Conservation (phyloP, 2,329 filamentous ascomycete species). For the Penicillium capsulatum region DNA sequence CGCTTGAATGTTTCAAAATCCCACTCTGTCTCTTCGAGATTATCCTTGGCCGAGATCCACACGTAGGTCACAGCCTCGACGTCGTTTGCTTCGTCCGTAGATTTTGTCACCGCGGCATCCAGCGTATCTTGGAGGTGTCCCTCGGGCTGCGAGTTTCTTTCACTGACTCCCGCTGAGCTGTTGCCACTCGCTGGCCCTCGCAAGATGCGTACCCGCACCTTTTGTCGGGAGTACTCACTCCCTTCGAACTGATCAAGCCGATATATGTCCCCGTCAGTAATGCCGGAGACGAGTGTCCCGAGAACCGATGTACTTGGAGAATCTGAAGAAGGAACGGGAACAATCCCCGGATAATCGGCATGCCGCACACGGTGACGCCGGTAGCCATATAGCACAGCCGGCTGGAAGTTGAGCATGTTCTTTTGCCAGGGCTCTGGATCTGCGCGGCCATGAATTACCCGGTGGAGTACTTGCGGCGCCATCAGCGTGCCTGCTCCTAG, state of each 20-base stretch:
- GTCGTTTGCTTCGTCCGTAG: conserved; percentile 43
- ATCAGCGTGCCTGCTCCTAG: conserved; percentile 59
- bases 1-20: conserved; percentile 77
- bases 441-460: conserved; percentile 67
- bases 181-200: conserved; percentile 11
- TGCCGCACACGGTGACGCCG: conserved; percentile 64
- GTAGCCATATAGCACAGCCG: conserved; percentile 71
- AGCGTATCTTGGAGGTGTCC: conserved; percentile 36
- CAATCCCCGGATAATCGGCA: conserved; percentile 79
- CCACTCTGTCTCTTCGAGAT: conserved; percentile 74
- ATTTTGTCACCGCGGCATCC: conserved; percentile 50
- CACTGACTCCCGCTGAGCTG: conserved; percentile 19
- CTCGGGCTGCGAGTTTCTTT: conserved; percentile 25
- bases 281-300: conserved; percentile 70
- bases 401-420: conserved; percentile 59
- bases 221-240: conserved; percentile 58
- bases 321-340: conserved; percentile 30
- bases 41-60: conserved; percentile 47
- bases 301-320: conserved; percentile 52
- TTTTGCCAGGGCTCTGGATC: conserved; percentile 50
- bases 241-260: conserved; percentile 83
- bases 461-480: conserved; percentile 81
- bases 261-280: conserved; percentile 71
- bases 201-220: conserved; percentile 46
- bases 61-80: conserved; percentile 62